Conservation (phyloP, 805 yeast genomes). For the Pichia gijzeniarum region DNA sequence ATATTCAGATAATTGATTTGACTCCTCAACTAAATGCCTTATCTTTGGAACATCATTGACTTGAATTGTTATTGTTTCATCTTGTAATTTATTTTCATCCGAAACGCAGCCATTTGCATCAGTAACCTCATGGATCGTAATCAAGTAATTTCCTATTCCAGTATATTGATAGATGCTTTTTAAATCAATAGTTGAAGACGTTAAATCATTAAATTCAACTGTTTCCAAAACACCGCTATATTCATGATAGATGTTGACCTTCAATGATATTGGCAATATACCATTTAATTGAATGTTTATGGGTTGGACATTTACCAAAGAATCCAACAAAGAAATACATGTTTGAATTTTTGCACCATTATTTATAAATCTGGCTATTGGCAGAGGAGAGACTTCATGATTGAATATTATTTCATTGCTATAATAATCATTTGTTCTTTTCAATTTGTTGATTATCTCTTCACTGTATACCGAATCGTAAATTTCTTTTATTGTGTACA, state of each 20-base stretch:
- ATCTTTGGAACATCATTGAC: slow-evolving; percentile 78
- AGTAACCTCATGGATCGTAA: slow-evolving; percentile 49
- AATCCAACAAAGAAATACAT: slow-evolving; percentile 25
- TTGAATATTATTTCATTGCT: slow-evolving; percentile 33
- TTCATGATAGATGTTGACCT: slow-evolving; percentile 55
- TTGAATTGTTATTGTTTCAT: slow-evolving; percentile 36
- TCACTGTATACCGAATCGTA: slow-evolving; percentile 58
- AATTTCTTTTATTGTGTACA: slow-evolving; percentile 52
- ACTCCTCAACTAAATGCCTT: slow-evolving; percentile 31
- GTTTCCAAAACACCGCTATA: slow-evolving; percentile 47
- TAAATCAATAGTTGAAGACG: slow-evolving; percentile 32
- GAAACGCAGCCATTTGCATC: slow-evolving; percentile 70
- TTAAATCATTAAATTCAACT: slow-evolving; percentile 39
- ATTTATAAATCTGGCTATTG: slow-evolving; percentile 37
- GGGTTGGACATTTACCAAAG: slow-evolving; percentile 34
- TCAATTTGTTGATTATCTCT: slow-evolving; percentile 29
- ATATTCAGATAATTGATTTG: slow-evolving; percentile 24
- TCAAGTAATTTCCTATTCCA: slow-evolving; percentile 62
- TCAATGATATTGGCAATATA: slow-evolving; percentile 52
- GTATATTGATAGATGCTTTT: slow-evolving; percentile 43
- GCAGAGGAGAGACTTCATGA: slow-evolving; percentile 57
- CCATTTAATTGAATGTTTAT: slow-evolving; percentile 68
- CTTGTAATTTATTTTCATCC: slow-evolving; percentile 31
- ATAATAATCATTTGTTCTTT: slow-evolving; percentile 18
- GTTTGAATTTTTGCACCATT: slow-evolving; percentile 21